Base-by-base conservation (phyloP, 768 basidiomycete genomes). In the Pholiota conissans region DNA sequence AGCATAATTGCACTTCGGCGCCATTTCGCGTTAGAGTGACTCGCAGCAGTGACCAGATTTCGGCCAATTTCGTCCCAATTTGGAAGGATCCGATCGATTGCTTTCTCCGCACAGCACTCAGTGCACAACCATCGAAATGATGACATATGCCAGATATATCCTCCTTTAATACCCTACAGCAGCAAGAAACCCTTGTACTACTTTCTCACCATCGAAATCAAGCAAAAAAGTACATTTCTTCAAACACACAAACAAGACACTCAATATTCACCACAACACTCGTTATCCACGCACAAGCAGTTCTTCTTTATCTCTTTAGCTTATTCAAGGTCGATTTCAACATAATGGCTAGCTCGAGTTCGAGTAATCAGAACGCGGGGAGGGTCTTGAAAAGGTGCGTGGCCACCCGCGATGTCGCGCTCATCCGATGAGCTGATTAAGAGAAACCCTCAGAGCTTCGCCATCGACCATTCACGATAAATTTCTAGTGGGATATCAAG, bases 401-500 rank as follows among this genome's bases (percentile, higher is more conserved):
- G 18, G 14, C 22, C 13, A 14, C 22, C 34, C 35, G n/a, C 18
- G 40, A 28, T 14, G 27, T 8, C 28, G 9, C 3, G 28, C 8
- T 18, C 0, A 18, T 40, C 13, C 40, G 18, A n/a, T 40, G 37
- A 9, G 3, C 46, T 56, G 49, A 53, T 35, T 47, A 22, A 57
- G 35, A 32, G 30, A 42, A n/a, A 56, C 6, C 30, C 22, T 18
- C 56, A 83, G 89, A 61, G 86, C 87, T 9, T 79, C 89, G 66
- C 84, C 91, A 24, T 80, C 79, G 5, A 91, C 90, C 9, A 91
- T 94, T 47, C 89, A 91, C 56, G 83, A 91, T 73, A 94, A 93
- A 67, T 84, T 92, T 63, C 71, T 94, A 28, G 89, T 93, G 0
- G 91, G 91, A 32, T 93, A 93, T 69, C 92, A 93, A 72, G 92